A percentile compares a stretch with the other conserved stretches of the same genome.
These are phyloP conservation scores for Prunus padus DNA, from an alignment of 306 rosid species.

Conservation along the genomic window DNA sequence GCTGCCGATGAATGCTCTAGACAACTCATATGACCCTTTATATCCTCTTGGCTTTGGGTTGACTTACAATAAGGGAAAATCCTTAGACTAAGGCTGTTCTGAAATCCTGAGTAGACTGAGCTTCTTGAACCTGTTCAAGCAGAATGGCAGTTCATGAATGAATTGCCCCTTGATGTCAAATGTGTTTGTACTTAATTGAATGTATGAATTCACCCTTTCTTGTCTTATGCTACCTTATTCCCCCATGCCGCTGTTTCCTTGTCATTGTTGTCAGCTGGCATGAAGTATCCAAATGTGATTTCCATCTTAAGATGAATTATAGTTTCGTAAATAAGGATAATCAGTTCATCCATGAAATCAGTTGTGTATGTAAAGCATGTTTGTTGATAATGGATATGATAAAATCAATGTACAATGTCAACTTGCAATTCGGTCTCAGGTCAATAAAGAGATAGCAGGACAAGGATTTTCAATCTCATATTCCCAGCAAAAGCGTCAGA, in stretches of 20 bases:
- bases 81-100: neutral
- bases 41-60: constrained; percentile 74
- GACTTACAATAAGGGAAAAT: constrained; percentile 28
- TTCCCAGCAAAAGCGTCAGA: neutral
- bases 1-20: constrained; percentile 33
- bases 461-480: constrained; percentile 3
- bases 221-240: neutral
- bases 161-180: neutral
- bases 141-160: neutral
- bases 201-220: neutral
- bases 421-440: constrained; percentile 2
- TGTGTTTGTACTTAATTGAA: neutral
- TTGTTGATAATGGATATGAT: constrained; percentile 2
- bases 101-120: neutral
- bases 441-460: neutral
- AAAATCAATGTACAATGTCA: constrained; percentile 4
- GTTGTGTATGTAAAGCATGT: neutral
- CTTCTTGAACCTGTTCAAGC: neutral
- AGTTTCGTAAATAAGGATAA: neutral
- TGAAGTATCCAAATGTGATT: neutral
- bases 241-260: neutral
- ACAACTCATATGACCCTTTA: constrained; percentile 49
- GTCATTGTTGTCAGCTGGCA: neutral
- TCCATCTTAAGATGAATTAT: neutral
- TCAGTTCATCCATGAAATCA: neutral